A percentile compares a stretch with the other conserved stretches of the same genome.
Conservation (phyloP, 2,329 filamentous ascomycete species). For the Neoascochyta sp. region DNA sequence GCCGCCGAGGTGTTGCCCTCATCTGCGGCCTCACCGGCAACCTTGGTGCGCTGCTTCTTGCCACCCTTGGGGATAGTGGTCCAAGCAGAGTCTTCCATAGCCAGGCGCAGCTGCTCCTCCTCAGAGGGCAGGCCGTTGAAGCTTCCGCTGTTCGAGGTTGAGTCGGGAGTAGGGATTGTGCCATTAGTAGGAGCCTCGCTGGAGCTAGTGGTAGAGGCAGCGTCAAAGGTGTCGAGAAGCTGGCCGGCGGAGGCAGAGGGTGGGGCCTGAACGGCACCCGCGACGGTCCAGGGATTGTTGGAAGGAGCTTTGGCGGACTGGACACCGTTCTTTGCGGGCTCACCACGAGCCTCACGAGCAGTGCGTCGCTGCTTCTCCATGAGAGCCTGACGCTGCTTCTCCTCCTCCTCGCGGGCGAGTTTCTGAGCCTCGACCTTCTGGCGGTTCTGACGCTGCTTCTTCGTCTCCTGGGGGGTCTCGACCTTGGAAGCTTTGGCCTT, state of each 20-base stretch:
- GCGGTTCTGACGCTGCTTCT: slow-evolving; percentile 93
- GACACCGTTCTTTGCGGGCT: slow-evolving; percentile 74
- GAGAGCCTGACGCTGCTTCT: slow-evolving; percentile 70
- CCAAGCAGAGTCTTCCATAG: slow-evolving; percentile 55
- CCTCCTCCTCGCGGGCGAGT: slow-evolving; percentile 68
- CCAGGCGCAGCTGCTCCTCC: slow-evolving; percentile 57
- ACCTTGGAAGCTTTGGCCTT: slow-evolving; percentile 61
- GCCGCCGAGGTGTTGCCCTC: slow-evolving; percentile 33
- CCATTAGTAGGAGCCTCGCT: slow-evolving; percentile 39
- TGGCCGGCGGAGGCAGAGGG: slow-evolving; percentile 22
- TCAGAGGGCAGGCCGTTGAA: slow-evolving; percentile 55
- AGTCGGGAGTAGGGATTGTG: slow-evolving; percentile 39
- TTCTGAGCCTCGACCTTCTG: slow-evolving; percentile 83
- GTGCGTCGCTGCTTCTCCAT: slow-evolving; percentile 79
- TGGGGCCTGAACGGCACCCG: slow-evolving; percentile 21
- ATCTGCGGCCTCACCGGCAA: slow-evolving; percentile 42
- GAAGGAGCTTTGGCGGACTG: slow-evolving; percentile 46
- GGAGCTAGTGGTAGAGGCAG: slow-evolving; percentile 40
- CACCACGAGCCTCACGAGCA: slow-evolving; percentile 77
- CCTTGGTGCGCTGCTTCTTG: slow-evolving; percentile 55
- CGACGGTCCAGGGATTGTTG: slow-evolving; percentile 54
- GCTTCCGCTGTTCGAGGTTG: slow-evolving; percentile 27
- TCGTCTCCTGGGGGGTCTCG: slow-evolving; percentile 62
- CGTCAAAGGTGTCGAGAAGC: slow-evolving; percentile 52
- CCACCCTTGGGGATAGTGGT: slow-evolving; percentile 55